Percentiles rank a stretch among this genome's conserved stretches.
Conservation (phyloP, 1,139 yeast species). For the Saccharomyces hybrid region DNA sequence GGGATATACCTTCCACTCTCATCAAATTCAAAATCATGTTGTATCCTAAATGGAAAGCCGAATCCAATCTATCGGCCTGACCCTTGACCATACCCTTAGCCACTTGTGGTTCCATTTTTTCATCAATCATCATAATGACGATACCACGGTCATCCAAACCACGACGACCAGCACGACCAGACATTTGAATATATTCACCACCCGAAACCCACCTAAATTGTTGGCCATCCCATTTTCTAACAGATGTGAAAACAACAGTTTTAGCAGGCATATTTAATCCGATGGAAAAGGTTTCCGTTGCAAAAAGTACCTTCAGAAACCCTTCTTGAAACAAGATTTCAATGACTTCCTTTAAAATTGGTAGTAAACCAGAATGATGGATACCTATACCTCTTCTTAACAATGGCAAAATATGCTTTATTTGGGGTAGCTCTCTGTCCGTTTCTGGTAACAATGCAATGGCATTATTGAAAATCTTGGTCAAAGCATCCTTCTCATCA, state of each 20-base stretch:
- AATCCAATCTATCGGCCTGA: conserved; percentile 90
- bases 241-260: conserved; percentile 95
- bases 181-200: conserved; percentile 99
- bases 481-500: conserved; percentile 83
- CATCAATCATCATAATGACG: conserved; percentile 98
- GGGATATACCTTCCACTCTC: conserved; percentile 97
- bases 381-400: conserved; percentile 94
- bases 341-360: conserved; percentile 91
- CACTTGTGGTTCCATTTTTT: conserved; percentile 97
- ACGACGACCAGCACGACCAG: conserved; percentile 99
- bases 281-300: conserved; percentile 97
- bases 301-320: conserved; percentile 83
- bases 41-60: conserved; percentile 94
- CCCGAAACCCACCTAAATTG: conserved; percentile 98
- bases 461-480: conserved; percentile 86
- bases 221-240: conserved; percentile 96
- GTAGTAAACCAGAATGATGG: conserved; percentile 94
- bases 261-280: conserved; percentile 98
- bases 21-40: conserved; percentile 93
- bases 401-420: conserved; percentile 80
- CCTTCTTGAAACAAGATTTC: conserved; percentile 98
- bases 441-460: conserved; percentile 78
- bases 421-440: conserved; percentile 90
- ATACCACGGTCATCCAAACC: conserved; percentile 98
- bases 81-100: conserved; percentile 99